phyloP scores from a whole-genome alignment of 108 stramenopile species.

The Parietichytrium sp. region DNA sequence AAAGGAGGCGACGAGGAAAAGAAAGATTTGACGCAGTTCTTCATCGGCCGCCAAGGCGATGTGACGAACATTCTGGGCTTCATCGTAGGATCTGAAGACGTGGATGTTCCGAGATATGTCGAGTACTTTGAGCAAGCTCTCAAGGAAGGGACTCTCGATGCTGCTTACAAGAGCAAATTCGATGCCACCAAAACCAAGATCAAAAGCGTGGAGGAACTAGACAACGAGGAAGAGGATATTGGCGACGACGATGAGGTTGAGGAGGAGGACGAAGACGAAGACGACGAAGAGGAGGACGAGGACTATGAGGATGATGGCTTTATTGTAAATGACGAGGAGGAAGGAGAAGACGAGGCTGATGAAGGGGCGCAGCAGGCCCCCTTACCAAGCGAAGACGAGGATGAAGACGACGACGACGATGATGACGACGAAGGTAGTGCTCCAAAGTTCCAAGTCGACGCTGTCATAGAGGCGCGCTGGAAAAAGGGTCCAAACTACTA shows the following conservation, averaged over 20 bases:
- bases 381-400: too few relatives aligned
- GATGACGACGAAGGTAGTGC: not conserved
- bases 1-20: not conserved
- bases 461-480: not conserved
- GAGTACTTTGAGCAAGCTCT: too few relatives aligned
- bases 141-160: too few relatives aligned
- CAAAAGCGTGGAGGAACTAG: not conserved
- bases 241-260: not conserved
- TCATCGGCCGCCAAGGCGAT: not conserved
- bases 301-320: not conserved
- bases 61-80: not conserved
- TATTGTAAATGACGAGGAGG: constrained; percentile 13
- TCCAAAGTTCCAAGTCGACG: not conserved
- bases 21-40: not conserved
- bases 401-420: not conserved
- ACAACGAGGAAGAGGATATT: not conserved
- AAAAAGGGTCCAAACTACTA: not conserved
- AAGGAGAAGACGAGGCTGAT: not conserved
- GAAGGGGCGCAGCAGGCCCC: too few relatives aligned
- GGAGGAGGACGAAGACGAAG: not conserved
- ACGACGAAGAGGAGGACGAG: not conserved
- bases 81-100: constrained; percentile 14
- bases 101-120: not conserved
- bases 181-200: not conserved
- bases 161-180: too few relatives aligned